Evolutionary conservation across 2,329 filamentous ascomycete species (phyloP).

Genomic region (Penicillium sp.): DNA sequence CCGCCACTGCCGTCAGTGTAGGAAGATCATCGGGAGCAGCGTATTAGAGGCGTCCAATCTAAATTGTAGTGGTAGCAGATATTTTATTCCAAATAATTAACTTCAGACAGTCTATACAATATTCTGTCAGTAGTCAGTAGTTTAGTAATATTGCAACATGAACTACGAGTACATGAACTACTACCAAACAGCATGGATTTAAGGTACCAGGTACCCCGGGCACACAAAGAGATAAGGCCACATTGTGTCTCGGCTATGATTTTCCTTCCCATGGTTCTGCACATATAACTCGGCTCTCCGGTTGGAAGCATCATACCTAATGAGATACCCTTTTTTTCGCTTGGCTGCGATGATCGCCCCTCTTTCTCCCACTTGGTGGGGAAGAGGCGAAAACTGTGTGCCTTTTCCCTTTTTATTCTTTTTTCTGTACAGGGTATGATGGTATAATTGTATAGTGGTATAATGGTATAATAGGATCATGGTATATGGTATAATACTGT

Average conservation of each 20-base stretch:
- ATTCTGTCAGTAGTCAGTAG: too few relatives aligned
- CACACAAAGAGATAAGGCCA: slow-evolving; percentile 9
- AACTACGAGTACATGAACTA: too few relatives aligned
- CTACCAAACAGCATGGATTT: background rate
- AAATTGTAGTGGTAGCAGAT: too few relatives aligned
- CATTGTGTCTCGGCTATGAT: slow-evolving; percentile 16
- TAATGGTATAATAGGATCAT: too few relatives aligned
- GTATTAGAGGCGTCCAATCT: background rate
- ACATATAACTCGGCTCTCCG: background rate
- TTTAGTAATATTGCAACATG: too few relatives aligned
- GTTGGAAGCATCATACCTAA: background rate
- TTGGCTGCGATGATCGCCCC: slow-evolving; percentile 24
- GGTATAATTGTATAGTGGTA: too few relatives aligned
- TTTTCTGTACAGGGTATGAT: too few relatives aligned
- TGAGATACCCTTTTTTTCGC: slow-evolving; percentile 10
- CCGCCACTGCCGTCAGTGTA: slow-evolving; percentile 27
- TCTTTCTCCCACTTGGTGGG: slow-evolving; percentile 20
- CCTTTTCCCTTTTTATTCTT: slow-evolving; percentile 10
- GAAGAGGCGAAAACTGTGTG: slow-evolving; percentile 20
- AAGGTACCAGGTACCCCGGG: slow-evolving; percentile 11
- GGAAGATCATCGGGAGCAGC: slow-evolving; percentile 21
- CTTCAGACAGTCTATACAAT: too few relatives aligned
- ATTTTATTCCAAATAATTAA: too few relatives aligned
- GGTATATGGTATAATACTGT: too few relatives aligned
- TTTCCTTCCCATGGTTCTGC: slow-evolving; percentile 1